Evolutionary conservation across 2,329 filamentous ascomycete species (phyloP), one percentile per base, ranked within the genome.

Genomic region (Penicillium brevicompactum): DNA sequence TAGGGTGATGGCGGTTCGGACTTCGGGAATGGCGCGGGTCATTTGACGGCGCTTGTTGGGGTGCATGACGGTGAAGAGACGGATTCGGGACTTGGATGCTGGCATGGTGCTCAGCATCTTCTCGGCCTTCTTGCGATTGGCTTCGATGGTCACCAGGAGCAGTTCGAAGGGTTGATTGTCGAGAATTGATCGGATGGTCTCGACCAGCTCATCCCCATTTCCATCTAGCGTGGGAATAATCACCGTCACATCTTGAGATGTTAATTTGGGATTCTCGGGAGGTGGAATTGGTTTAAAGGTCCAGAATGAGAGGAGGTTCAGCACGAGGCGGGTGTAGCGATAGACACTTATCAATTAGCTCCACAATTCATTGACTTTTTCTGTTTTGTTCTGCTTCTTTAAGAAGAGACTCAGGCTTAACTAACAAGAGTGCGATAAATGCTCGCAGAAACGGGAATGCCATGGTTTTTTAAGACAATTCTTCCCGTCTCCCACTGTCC

Each of bases 31-130:
- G 3, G 92, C 93, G 70, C 91, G 85, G 73, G 91, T 95, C 70
- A 97, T 92, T 74, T 97, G 93, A 18, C 93, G 86, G 52, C 93
- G 89, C 80, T 97, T 97, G 79, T 97, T 97, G 64, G 93, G 92
- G 70, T 96, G 92, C 57, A 84, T 82, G 30, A 92, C 90, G 60
- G 84, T 87, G 62, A 93, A 81, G 42, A 96, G 87, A 53, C 86
- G 84, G 62, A 96, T 86, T 60, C 84, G 86, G 22, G 86, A 85
- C 58, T 84, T 82, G 18, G 84, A 86, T 46, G 79, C 78, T 14
- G 79, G 80, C 74, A 83, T 78, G 49, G 75, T 71, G 49, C 69
- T 70, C 60, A 83, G 70, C 73, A 94, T 86, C 60, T 80, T 78
- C 67, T 87, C 77, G 18, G 93, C 82, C 50, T 84, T 87, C 57